Base-by-base conservation (phyloP, 805 yeast species). In the Myxozyma kluyveri region DNA sequence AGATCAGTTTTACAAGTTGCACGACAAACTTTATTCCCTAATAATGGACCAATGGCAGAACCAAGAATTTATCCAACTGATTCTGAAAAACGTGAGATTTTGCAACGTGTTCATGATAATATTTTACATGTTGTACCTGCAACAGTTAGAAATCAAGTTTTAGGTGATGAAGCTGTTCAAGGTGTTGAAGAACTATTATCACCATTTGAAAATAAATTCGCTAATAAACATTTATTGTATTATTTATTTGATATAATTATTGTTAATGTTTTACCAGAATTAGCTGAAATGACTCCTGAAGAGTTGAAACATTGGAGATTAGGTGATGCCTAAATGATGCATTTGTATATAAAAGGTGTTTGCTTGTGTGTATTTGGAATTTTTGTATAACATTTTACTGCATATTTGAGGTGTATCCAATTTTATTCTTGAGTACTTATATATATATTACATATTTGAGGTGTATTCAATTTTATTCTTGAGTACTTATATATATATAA, bases 11-110 rank as follows among this genome's bases (percentile, higher is more conserved):
- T 76, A 4, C 58, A 59, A n/a, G 57, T 61, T 12, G 55, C 70
- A 2, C 63, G 81, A 47, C 63, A 65, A 27, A 62, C 67, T 27
- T 56, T 78, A n/a, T 78, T 78, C 52, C 81, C 82, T 2, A 65
- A 64, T 23, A 80, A 78, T 61, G 75, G 72, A 14, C 63, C 63
- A n/a, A 72, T 79, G 75, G 82, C 82, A 0, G 76, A 78, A 2
- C 70, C 76, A 3, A 61, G 76, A 21, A 60, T 67, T 2, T 65
- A 69, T n/a, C 81, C 82, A 1, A 63, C 65, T 9, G 67, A 63
- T 0, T 70, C 64, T 21, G 78, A 75, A 52, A 71, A 72, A 49
- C 66, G 63, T 26, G 56, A 56, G 2, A 56, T 67, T 6, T 50
- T 62, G 3, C 39, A 45, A n/a, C 47, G 46, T 4, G 61, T 61